Evolutionary conservation across 495 filamentous ascomycete species (phyloP).

Genomic region (Neurospora sp.): DNA sequence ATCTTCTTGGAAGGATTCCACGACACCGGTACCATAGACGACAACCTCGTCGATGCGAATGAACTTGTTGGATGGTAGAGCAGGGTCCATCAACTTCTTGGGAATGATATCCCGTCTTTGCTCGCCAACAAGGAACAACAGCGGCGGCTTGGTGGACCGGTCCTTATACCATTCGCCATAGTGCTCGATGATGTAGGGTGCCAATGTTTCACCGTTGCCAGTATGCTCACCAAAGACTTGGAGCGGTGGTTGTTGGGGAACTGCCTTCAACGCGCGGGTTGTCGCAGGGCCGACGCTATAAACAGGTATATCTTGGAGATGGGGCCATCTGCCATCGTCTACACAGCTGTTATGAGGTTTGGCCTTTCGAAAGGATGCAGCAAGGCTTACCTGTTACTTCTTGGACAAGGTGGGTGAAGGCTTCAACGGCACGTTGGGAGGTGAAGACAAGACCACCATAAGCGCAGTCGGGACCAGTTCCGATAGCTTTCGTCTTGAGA

Average conservation of each 20-base stretch:
- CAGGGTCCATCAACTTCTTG: constrained; percentile 51
- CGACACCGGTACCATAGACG: constrained; percentile 77
- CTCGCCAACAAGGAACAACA: constrained; percentile 84
- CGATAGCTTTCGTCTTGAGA: constrained; percentile 28
- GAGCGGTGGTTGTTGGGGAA: constrained; percentile 38
- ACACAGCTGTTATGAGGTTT: constrained; percentile 2
- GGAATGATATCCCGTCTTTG: constrained; percentile 83
- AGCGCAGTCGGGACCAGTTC: constrained; percentile 17
- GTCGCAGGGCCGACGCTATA: constrained; percentile 95
- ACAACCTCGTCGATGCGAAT: constrained; percentile 66
- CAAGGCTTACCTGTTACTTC: constrained; percentile 30
- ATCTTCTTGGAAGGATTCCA: constrained; percentile 57
- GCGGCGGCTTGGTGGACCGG: constrained; percentile 40
- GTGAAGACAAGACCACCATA: constrained; percentile 91
- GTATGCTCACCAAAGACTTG: constrained; percentile 64
- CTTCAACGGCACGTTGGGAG: constrained; percentile 87
- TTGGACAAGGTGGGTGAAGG: constrained; percentile 58
- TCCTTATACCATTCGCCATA: constrained; percentile 41
- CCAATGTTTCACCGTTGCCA: constrained; percentile 73
- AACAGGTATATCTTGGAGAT: constrained; percentile 47
- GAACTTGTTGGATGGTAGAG: constrained; percentile 27
- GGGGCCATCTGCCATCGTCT: constrained; percentile 29
- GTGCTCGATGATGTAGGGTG: constrained; percentile 64
- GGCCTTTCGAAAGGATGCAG: neutral
- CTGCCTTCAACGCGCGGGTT: constrained; percentile 54